Conservation (phyloP, 1,139 yeast species). For the Sugiyamaella castrensis region DNA sequence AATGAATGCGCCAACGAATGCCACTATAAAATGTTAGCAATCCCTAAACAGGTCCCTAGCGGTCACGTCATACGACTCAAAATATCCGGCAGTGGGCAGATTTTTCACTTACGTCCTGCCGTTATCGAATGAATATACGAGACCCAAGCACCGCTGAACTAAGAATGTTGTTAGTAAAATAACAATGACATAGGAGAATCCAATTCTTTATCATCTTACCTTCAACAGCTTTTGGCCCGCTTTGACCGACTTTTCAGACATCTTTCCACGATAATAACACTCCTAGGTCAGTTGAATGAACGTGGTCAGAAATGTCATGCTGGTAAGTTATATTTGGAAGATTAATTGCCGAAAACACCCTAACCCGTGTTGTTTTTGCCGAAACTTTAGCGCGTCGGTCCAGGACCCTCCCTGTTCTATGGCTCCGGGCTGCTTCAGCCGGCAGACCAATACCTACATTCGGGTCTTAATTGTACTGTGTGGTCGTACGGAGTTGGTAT, state of each 20-base stretch:
- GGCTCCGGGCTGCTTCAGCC: too few relatives aligned
- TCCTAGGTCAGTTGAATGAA: constrained; percentile 5
- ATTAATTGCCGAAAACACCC: not conserved
- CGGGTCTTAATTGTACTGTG: too few relatives aligned
- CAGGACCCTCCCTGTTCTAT: too few relatives aligned
- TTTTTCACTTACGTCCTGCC: constrained; percentile 45
- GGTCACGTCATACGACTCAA: too few relatives aligned
- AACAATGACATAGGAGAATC: not conserved
- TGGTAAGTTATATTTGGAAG: not conserved
- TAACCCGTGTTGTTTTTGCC: not conserved
- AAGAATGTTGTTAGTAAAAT: not conserved
- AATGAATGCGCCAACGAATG: constrained; percentile 69
- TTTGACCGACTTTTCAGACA: constrained; percentile 11
- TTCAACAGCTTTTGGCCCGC: constrained; percentile 14
- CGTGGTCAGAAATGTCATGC: not conserved
- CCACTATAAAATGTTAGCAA: constrained; percentile 31
- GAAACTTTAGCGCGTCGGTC: too few relatives aligned
- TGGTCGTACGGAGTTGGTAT: too few relatives aligned
- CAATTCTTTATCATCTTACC: constrained; percentile 1
- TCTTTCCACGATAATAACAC: not conserved
- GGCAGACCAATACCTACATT: too few relatives aligned
- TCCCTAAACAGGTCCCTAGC: not conserved
- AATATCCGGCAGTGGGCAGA: too few relatives aligned
- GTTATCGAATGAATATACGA: constrained; percentile 69
- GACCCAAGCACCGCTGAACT: constrained; percentile 55